Conservation (phyloP, 768 basidiomycete species). For the Pisolithus sp. region DNA sequence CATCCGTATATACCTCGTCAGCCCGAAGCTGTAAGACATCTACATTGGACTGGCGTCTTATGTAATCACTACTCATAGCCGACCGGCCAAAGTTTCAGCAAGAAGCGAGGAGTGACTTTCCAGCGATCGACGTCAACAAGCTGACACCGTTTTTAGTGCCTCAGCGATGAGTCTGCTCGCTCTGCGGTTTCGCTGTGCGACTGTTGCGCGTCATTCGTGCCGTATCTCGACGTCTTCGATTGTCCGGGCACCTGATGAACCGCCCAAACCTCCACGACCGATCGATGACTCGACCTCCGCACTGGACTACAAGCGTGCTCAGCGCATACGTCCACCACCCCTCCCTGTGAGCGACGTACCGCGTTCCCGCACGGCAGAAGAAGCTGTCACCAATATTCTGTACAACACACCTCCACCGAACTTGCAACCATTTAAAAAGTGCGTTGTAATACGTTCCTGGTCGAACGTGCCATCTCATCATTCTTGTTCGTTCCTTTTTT, state of each 20-base stretch:
- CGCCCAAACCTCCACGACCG: constrained; percentile 67
- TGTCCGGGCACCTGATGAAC: constrained; percentile 18
- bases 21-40: too few species aligned
- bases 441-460: constrained; percentile 17
- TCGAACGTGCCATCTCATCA: constrained; percentile 1
- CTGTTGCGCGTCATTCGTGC: constrained; percentile 13
- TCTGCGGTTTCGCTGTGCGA: constrained; percentile 15
- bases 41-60: too few species aligned
- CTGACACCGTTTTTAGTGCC: neutral
- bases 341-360: constrained; percentile 84
- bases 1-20: too few species aligned
- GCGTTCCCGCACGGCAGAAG: constrained; percentile 78
- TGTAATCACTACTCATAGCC: neutral
- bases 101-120: too few species aligned
- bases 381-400: constrained; percentile 95
- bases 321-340: constrained; percentile 70
- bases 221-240: constrained; percentile 15
- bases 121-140: neutral
- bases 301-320: constrained; percentile 80
- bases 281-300: constrained; percentile 95
- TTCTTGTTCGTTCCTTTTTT: neutral
- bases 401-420: constrained; percentile 95
- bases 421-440: constrained; percentile 91
- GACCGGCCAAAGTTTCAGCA: too few species aligned
- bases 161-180: constrained; percentile 5